Base-by-base conservation (phyloP, 2,329 filamentous ascomycete genomes). In the Elsinoe fawcettii region DNA sequence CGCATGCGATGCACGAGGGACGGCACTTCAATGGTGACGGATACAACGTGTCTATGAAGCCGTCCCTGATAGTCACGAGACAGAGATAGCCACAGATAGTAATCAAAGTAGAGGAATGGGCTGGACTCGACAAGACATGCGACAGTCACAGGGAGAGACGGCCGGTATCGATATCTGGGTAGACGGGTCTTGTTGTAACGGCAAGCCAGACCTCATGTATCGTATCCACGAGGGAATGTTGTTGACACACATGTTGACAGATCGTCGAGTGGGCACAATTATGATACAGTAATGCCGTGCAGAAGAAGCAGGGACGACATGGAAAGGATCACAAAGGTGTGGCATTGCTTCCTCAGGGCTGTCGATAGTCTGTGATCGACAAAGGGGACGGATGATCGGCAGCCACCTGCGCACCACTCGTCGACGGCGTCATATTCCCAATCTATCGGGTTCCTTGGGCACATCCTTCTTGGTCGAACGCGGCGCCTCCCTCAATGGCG, bases 401-500 rank as follows among this genome's bases (percentile, higher is more conserved):
- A 51, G 25, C 22, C 9, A 30, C 5, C 23, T 51, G 25, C 46
- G 34, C 23, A 32, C 16, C 25, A 32, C 14, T 34, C 18, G 12
- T n/a, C 44, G 47, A 43, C 47, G 27, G 27, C 47, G 30, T 37
- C 34, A 53, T 34, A 37, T 34, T 36, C 34, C 49, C 49, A 34
- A 14, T 37, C 49, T 53, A 32, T 27, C 49, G 49, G 49, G 49
- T 53, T 32, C 7, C 12, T 20, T 27, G n/a, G n/a, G n/a, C n/a
- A n/a, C n/a, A n/a, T n/a, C 18, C 14, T 39, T 14, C 32, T 37
- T 4, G 49, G 30, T 12, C 32, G 49, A 53, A 53, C 49, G 32
- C 49, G 49, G 32, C 49, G 49, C 49, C 49, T 39, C 49, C 49
- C 49, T 53, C 16, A 32, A 53, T 53, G 22, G 44, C 22, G 44